Percentiles rank a stretch among this genome's conserved stretches.
Conservation (phyloP, 768 basidiomycete species). For the Psilocybe tampanensis region DNA sequence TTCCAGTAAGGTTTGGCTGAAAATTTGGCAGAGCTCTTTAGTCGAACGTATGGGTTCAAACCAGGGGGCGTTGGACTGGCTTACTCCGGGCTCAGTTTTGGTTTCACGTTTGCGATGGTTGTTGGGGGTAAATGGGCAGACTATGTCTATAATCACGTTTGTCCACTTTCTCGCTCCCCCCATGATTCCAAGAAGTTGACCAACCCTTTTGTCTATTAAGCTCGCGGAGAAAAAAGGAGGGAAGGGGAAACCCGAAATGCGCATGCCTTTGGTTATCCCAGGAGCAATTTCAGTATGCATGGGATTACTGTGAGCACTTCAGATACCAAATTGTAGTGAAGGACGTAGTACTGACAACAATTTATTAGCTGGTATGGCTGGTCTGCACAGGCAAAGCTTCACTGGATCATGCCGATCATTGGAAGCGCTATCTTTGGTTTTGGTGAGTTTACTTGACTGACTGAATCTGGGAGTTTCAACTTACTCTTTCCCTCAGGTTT, state of each 20-base stretch:
- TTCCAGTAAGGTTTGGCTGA: background rate
- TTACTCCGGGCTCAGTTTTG: constrained; percentile 57
- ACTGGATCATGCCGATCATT: constrained; percentile 80
- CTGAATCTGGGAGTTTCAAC: background rate
- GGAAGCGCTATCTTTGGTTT: constrained; percentile 65
- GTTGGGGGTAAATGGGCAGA: constrained; percentile 51
- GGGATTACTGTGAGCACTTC: constrained; percentile 62
- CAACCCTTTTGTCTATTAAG: constrained; percentile 28
- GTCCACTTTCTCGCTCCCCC: constrained; percentile 5
- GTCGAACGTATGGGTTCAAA: constrained; percentile 50
- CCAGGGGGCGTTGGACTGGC: constrained; percentile 56
- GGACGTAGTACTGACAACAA: background rate
- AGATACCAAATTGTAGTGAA: too few relatives aligned
- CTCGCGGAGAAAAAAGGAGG: constrained; percentile 58
- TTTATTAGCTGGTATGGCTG: constrained; percentile 75
- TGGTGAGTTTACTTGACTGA: constrained; percentile 11
- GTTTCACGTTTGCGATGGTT: constrained; percentile 50
- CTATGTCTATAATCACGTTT: constrained; percentile 49
- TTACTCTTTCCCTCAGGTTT: background rate
- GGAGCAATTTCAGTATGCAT: constrained; percentile 71
- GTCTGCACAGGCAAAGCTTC: constrained; percentile 65
- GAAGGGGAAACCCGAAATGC: constrained; percentile 72
- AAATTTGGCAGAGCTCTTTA: constrained; percentile 45
- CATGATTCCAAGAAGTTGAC: background rate
- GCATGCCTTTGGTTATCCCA: constrained; percentile 70